Evolutionary conservation across 208 protist species (phyloP).

Genomic region (Trypanosoma cruzi): DNA sequence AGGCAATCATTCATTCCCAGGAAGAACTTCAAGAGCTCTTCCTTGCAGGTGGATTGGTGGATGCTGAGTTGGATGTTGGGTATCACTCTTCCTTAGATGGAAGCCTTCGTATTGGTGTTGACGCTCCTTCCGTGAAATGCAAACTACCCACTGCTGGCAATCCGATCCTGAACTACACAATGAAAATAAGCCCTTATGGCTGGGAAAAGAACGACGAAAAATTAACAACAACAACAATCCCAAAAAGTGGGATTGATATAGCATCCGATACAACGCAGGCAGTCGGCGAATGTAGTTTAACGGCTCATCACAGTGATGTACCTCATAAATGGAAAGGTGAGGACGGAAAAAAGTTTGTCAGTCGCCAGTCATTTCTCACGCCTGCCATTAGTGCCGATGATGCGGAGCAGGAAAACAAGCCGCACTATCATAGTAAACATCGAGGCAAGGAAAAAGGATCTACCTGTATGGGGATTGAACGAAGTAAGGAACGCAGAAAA

Average conservation of each 20-base stretch:
- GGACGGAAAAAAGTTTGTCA: neutral
- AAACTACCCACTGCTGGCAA: neutral
- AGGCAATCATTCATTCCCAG: conserved; percentile 14
- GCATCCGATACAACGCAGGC: neutral
- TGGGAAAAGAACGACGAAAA: neutral
- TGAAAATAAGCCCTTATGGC: neutral
- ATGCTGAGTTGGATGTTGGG: conserved; percentile 15
- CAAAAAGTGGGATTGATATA: too few relatives aligned
- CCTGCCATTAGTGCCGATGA: neutral
- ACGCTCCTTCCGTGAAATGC: conserved; percentile 5
- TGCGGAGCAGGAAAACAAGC: neutral
- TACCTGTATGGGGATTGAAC: neutral
- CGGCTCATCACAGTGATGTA: neutral
- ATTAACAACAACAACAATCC: too few relatives aligned
- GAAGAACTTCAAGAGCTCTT: conserved; percentile 25
- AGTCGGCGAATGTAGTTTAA: neutral
- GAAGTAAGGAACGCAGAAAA: neutral
- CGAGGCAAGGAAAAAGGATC: neutral
- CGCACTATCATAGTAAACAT: neutral
- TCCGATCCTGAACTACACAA: neutral
- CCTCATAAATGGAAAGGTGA: neutral
- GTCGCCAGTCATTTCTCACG: neutral
- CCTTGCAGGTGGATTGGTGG: neutral
- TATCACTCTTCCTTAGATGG: neutral
- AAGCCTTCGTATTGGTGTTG: neutral